Conservation (phyloP, 805 yeast species). For the Kodamaea jinghongensis region DNA sequence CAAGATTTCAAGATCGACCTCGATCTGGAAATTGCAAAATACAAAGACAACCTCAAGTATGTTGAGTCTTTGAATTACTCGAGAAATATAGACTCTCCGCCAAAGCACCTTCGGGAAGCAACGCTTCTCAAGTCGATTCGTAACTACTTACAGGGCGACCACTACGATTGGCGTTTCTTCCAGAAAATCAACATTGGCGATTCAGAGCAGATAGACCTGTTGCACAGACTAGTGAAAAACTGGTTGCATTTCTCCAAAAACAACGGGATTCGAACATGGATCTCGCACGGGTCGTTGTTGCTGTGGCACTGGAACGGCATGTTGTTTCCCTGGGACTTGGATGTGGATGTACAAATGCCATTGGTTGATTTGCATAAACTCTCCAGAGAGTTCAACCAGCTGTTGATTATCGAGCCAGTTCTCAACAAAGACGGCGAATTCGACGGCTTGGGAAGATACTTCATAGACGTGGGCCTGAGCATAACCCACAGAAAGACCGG, state of each 20-base stretch:
- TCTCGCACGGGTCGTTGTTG: conserved; percentile 22
- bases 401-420: conserved; percentile 18
- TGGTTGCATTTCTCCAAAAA: conserved; percentile 18
- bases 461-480: conserved; percentile 23
- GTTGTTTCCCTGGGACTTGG: conserved; percentile 25
- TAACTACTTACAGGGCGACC: conserved; percentile 19
- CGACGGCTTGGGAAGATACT: conserved; percentile 21
- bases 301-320: conserved; percentile 26
- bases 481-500: conserved; percentile 38
- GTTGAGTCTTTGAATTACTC: conserved; percentile 19
- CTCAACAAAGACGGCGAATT: conserved; percentile 16
- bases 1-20: conserved; percentile 25
- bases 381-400: conserved; percentile 20
- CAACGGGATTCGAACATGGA: conserved; percentile 23
- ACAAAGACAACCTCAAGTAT: conserved; percentile 14
- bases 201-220: conserved; percentile 13
- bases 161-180: conserved; percentile 28
- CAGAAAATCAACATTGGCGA: conserved; percentile 18
- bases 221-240: conserved; percentile 18
- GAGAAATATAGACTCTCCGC: conserved; percentile 13
- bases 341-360: conserved; percentile 26
- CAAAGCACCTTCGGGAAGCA: conserved; percentile 24
- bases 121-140: conserved; percentile 11
- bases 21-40: conserved; percentile 12
- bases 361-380: conserved; percentile 18